Conservation (phyloP, 106 monocot species). For the Platanthera zijinensis region DNA sequence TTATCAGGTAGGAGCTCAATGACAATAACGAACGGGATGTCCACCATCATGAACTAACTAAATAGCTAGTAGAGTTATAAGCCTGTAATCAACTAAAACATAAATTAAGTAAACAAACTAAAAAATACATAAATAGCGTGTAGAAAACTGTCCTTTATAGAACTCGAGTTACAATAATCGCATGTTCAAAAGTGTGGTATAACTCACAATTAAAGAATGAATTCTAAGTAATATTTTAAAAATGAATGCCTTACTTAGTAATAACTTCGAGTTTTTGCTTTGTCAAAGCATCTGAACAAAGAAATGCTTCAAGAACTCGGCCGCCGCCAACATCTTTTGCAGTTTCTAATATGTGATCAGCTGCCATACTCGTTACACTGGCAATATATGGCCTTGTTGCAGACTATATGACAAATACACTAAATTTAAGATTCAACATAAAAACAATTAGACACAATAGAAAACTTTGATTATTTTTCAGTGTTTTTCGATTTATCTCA, state of each 20-base stretch:
- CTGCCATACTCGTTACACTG: slow-evolving; percentile 41
- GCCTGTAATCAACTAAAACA: background rate
- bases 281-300: slow-evolving; percentile 37
- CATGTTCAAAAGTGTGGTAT: background rate
- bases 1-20: too few relatives aligned
- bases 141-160: background rate
- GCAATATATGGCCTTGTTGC: slow-evolving; percentile 26
- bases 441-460: background rate
- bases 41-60: too few relatives aligned
- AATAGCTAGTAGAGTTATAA: too few relatives aligned
- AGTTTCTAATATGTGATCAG: slow-evolving; percentile 31
- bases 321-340: slow-evolving; percentile 58
- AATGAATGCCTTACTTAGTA: slow-evolving; percentile 24
- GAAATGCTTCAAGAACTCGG: slow-evolving; percentile 56
- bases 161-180: background rate
- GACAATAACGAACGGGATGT: too few relatives aligned
- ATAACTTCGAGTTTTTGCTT: slow-evolving; percentile 41
- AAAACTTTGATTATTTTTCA: background rate
- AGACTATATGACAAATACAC: slow-evolving; percentile 11
- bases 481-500: background rate
- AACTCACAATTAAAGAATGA: background rate
- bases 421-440: background rate
- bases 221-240: background rate
- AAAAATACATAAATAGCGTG: background rate
- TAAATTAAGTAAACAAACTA: background rate